phyloP scores from a whole-genome alignment of 2,329 filamentous ascomycete species.

The Monilinia aucupariae region DNA sequence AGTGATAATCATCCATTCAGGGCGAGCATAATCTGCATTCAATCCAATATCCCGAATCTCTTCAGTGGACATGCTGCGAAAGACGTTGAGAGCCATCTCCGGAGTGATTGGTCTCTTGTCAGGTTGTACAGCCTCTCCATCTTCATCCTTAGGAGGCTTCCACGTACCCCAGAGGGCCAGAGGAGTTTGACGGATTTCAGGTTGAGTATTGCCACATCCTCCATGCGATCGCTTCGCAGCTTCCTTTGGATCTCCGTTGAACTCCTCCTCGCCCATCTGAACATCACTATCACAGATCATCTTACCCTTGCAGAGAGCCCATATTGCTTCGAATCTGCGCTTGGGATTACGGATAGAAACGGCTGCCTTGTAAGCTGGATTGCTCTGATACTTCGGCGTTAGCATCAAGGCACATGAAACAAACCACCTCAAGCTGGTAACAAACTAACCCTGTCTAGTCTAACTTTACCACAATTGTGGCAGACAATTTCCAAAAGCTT shows the following conservation, averaged over 20 bases:
- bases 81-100: constrained; percentile 76
- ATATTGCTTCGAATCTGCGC: constrained; percentile 86
- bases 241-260: constrained; percentile 53
- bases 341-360: constrained; percentile 87
- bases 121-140: constrained; percentile 60
- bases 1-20: constrained; percentile 97
- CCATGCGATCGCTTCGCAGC: constrained; percentile 60
- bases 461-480: constrained; percentile 96
- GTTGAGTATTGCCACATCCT: constrained; percentile 88
- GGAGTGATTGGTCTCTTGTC: constrained; percentile 81
- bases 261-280: constrained; percentile 61
- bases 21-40: constrained; percentile 89
- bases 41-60: constrained; percentile 84
- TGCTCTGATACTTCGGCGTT: constrained; percentile 62
- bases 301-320: constrained; percentile 87
- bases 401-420: constrained; percentile 51
- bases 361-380: constrained; percentile 76
- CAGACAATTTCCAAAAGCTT: constrained; percentile 98
- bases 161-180: constrained; percentile 72
- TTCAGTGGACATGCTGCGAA: constrained; percentile 75
- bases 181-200: constrained; percentile 79
- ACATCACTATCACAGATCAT: constrained; percentile 75
- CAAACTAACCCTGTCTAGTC: constrained; percentile 94
- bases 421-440: constrained; percentile 50
- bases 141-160: constrained; percentile 70